A percentile compares a stretch with the other conserved stretches of the same genome.
Evolutionary conservation across 1,139 yeast genomes (phyloP).

Genomic region (Suhomyces bolitotheri): DNA sequence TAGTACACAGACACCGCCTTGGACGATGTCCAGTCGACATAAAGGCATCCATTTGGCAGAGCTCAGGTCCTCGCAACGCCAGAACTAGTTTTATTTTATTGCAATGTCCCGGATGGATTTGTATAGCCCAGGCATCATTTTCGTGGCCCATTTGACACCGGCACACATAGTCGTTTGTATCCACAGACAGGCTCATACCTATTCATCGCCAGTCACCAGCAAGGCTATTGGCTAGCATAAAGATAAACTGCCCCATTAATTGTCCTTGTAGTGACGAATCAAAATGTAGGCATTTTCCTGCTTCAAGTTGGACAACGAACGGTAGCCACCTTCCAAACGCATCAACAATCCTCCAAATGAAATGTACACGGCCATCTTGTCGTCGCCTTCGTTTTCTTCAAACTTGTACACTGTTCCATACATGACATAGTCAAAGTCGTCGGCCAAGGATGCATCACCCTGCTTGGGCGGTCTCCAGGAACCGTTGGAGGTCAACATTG

Average conservation of each 20-base stretch:
- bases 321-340: conserved; percentile 93
- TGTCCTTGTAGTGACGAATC: conserved; percentile 68
- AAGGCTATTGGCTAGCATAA: too few relatives aligned
- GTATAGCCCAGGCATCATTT: too few relatives aligned
- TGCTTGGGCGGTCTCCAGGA: conserved; percentile 93
- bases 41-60: too few relatives aligned
- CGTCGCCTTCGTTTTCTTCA: conserved; percentile 79
- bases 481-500: conserved; percentile 59
- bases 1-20: conserved; percentile 5
- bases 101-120: too few relatives aligned
- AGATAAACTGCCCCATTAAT: too few relatives aligned
- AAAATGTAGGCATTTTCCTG: conserved; percentile 92
- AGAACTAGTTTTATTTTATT: too few relatives aligned
- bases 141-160: too few relatives aligned
- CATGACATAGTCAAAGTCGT: conserved; percentile 98
- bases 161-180: too few relatives aligned
- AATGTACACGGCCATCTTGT: conserved; percentile 80
- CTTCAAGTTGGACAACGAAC: conserved; percentile 83
- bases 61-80: too few relatives aligned
- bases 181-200: too few relatives aligned
- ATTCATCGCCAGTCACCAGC: too few relatives aligned
- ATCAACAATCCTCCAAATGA: conserved; percentile 94
- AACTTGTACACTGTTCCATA: conserved; percentile 97
- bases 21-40: too few relatives aligned
- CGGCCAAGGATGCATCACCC: conserved; percentile 84